Evolutionary conservation across 176 grass and related monocot species (phyloP).

Genomic region (Alloteropsis semialata): DNA sequence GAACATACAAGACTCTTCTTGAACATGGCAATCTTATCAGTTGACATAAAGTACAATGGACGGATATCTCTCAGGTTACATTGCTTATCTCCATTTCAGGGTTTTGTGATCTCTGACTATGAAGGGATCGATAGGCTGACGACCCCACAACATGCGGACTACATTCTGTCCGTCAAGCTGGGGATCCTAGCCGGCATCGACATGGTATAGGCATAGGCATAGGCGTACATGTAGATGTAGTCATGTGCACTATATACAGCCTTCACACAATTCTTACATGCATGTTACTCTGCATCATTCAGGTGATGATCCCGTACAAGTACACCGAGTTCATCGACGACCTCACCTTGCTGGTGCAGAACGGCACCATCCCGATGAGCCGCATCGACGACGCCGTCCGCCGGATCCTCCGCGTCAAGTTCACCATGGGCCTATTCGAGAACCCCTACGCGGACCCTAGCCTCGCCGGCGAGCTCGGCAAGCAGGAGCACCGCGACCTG

Average conservation of each 20-base stretch:
- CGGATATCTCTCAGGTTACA: too few species aligned
- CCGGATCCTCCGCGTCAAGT: not conserved
- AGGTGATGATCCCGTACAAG: conserved; percentile 30
- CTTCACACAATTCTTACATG: too few species aligned
- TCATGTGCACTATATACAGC: too few species aligned
- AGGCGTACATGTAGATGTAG: too few species aligned
- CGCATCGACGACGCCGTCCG: conserved; percentile 45
- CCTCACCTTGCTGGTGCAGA: conserved; percentile 2
- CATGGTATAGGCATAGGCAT: too few species aligned
- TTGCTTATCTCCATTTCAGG: conserved; percentile 32
- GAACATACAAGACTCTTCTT: not conserved
- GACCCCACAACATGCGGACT: conserved; percentile 44
- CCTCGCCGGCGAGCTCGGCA: conserved; percentile 47
- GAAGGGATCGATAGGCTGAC: conserved; percentile 64
- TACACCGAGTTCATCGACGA: conserved; percentile 22
- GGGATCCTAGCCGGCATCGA: conserved; percentile 40
- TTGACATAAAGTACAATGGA: too few species aligned
- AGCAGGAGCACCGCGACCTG: conserved; percentile 66
- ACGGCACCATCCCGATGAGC: conserved; percentile 41
- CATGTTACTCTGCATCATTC: too few species aligned
- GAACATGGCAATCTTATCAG: not conserved
- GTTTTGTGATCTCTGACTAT: conserved; percentile 73
- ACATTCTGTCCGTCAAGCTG: conserved; percentile 50
- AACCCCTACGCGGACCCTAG: conserved; percentile 43
- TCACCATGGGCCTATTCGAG: not conserved